A percentile compares a stretch with the other conserved stretches of the same genome.
phyloP scores from a whole-genome alignment of 1,284 basidiomycete genomes.

The Cryptococcus sp. region DNA sequence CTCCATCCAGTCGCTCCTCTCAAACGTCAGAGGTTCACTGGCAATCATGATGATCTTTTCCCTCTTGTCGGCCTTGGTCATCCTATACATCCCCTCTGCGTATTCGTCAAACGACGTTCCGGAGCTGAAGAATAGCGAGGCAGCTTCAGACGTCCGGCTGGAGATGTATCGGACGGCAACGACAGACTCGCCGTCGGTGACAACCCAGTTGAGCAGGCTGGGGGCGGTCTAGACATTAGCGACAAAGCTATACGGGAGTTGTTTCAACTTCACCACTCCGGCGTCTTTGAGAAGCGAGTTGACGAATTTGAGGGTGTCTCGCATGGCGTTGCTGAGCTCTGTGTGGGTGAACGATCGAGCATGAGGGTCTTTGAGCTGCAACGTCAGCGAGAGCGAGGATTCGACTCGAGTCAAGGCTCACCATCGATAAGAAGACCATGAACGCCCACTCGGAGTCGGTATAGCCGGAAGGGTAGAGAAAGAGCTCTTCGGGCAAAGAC shows the following conservation, averaged over 20 bases:
- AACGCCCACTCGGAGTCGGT: constrained; percentile 98
- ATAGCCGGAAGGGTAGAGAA: constrained; percentile 78
- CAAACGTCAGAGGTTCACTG: constrained; percentile 88
- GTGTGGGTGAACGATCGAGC: constrained; percentile 49
- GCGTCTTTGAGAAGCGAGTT: constrained; percentile 71
- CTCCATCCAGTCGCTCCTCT: constrained; percentile 68
- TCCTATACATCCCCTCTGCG: constrained; percentile 76
- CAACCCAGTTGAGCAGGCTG: constrained; percentile 90
- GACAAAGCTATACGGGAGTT: too few species aligned
- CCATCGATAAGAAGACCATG: constrained; percentile 81
- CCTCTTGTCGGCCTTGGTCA: constrained; percentile 93
- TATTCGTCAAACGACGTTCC: constrained; percentile 92
- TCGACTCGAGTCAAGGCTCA: constrained; percentile 31
- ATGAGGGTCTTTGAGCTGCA: constrained; percentile 70
- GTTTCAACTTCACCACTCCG: constrained; percentile 60
- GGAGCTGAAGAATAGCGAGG: constrained; percentile 91
- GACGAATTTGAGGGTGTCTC: constrained; percentile 71
- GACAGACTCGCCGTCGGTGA: constrained; percentile 88
- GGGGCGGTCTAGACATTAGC: constrained; percentile 56
- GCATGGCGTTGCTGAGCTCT: constrained; percentile 64
- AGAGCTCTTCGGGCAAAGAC: constrained; percentile 71
- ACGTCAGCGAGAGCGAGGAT: background rate
- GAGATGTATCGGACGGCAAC: constrained; percentile 94
- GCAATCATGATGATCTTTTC: constrained; percentile 84
- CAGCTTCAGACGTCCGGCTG: constrained; percentile 83